Conservation (phyloP, 257 asterid species). For the Anisodus acutangulus region DNA sequence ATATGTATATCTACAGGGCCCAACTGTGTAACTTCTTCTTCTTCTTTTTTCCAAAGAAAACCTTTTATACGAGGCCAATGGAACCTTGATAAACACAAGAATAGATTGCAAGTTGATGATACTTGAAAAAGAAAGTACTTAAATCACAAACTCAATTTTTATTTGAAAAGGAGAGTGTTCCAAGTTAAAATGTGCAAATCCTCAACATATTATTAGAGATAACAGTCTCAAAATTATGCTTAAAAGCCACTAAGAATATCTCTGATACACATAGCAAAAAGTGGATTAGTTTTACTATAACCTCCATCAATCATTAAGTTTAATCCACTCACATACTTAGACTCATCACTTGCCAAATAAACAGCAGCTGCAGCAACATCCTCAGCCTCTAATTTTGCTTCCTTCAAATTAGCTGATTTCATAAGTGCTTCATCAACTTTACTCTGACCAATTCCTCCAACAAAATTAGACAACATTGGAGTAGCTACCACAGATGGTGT, state of each 20-base stretch:
- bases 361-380: slow-evolving; percentile 34
- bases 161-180: neutral
- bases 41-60: too few relatives aligned
- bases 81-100: too few relatives aligned
- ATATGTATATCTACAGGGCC: too few relatives aligned
- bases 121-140: neutral
- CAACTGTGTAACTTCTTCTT: too few relatives aligned
- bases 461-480: slow-evolving; percentile 24
- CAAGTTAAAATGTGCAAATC: neutral
- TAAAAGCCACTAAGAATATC: neutral
- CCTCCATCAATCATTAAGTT: slow-evolving; percentile 36
- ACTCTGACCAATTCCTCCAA: neutral
- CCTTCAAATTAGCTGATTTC: slow-evolving; percentile 43
- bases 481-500: slow-evolving; percentile 41
- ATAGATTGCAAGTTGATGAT: too few relatives aligned
- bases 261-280: slow-evolving; percentile 3
- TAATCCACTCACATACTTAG: slow-evolving; percentile 35
- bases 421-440: slow-evolving; percentile 31
- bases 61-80: too few relatives aligned
- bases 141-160: neutral
- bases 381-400: slow-evolving; percentile 7
- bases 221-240: neutral
- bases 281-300: slow-evolving; percentile 27
- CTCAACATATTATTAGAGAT: neutral
- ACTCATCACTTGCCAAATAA: slow-evolving; percentile 36